phyloP scores from a whole-genome alignment of 306 rosid genomes.

The Abrus pulchellus region DNA sequence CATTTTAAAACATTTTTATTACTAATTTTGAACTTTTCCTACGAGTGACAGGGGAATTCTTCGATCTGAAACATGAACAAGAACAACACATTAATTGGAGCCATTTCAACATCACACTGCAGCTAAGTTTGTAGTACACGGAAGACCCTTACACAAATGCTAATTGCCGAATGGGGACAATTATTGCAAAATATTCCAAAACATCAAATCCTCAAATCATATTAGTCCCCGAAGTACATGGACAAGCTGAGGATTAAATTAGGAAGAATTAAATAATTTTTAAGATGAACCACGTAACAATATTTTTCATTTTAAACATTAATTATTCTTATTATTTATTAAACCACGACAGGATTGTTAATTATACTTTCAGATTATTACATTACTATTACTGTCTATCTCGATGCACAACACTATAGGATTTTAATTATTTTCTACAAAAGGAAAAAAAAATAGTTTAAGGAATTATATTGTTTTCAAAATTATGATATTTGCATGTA shows the following conservation, averaged over 20 bases:
- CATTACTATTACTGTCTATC: background rate
- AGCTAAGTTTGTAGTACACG: background rate
- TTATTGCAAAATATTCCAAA: constrained; percentile 50
- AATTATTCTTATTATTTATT: background rate
- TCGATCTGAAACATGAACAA: background rate
- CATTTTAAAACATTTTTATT: no score
- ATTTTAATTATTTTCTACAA: background rate
- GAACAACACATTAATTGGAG: constrained; percentile 13
- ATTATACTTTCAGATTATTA: background rate
- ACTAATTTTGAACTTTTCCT: no score
- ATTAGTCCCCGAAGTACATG: constrained; percentile 26
- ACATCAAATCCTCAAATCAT: constrained; percentile 37
- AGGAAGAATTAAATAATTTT: background rate
- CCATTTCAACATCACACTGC: constrained; percentile 38
- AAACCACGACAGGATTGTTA: background rate
- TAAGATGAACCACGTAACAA: background rate
- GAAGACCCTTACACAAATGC: constrained; percentile 34
- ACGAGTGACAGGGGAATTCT: background rate
- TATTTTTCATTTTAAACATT: background rate
- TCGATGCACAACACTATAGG: background rate
- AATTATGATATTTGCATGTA: background rate
- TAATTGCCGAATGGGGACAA: constrained; percentile 36
- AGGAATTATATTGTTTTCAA: background rate
- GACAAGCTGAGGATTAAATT: background rate
- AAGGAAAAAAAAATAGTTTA: background rate